Evolutionary conservation across 2,329 filamentous ascomycete species (phyloP), one percentile per base, ranked within the genome.

Genomic region (Aspergillus novoparasiticus): DNA sequence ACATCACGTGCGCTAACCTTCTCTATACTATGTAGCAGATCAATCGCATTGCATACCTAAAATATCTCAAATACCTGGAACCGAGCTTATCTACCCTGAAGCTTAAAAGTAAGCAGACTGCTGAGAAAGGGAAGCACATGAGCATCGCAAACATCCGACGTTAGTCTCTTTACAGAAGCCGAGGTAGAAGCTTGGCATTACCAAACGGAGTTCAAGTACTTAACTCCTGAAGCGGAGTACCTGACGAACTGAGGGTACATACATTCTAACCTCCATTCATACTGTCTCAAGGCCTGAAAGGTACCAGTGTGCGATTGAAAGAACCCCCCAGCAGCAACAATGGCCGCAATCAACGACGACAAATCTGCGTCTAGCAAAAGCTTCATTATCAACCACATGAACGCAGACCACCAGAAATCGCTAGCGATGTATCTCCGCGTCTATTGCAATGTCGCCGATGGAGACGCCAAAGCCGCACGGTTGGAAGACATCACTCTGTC

Each of bases 311-410:
- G 32, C 16, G n/a, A 21, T n/a, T 51, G 16, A 16, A 32, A n/a
- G 16, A n/a, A 11, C 19, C 8, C 11, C n/a, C 4, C 8, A 62
- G 10, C 45, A 14, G 46, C 30, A 36, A 26, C 23, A 41, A 54
- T 45, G 48, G 34, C 56, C 21, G 11, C 56, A 14, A 23, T 21
- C 46, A 50, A 58, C 19, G 21, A 34, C 23, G 41, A 54, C 26
- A 57, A 58, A 4, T 62, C 60, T 58, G 65, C 50, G 66, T 67
- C 72, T 6, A 78, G 82, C 63, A 87, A 87, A 73, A 71, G 82
- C 62, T 87, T 89, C 63, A 89, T 93, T 76, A 86, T 94, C 73
- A 83, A 83, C 39, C 94, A 97, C 82, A 95, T 97, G 92, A 97
- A 97, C 80, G 82, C 82, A 50, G 90, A 94, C 77, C 94, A 97